Conservation (phyloP, 192 early-diverging fungal species). For the Podila horticola region DNA sequence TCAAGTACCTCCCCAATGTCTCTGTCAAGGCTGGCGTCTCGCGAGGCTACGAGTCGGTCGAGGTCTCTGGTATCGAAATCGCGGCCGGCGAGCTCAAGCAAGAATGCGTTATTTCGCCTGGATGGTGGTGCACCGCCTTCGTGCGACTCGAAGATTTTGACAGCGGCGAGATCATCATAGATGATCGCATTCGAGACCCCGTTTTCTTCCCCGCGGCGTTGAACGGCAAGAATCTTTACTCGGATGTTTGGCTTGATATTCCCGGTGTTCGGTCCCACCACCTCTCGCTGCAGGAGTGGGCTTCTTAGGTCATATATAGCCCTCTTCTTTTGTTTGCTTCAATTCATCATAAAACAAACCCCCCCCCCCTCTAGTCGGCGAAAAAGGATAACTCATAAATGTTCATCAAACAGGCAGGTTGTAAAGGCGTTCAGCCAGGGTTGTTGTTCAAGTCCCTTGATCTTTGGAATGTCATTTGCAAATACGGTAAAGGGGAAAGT, state of each 20-base stretch:
- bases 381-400: no score
- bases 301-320: no score
- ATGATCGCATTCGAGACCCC: conserved; percentile 2
- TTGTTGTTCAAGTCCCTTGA: no score
- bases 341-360: no score
- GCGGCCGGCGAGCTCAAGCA: conserved; percentile 6
- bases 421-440: no score
- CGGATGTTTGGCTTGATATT: conserved; percentile 11
- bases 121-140: conserved; percentile 15
- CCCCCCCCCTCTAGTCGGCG: no score
- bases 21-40: conserved; percentile 14
- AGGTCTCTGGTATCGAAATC: conserved; percentile 10
- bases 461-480: no score
- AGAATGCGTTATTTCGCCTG: conserved; percentile 21
- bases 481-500: no score
- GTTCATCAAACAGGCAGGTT: no score
- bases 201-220: conserved; percentile 18
- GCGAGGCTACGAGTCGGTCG: conserved; percentile 4
- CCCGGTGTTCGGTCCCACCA: no score
- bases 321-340: no score
- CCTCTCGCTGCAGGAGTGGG: no score
- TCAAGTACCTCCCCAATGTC: conserved; percentile 14
- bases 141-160: conserved; percentile 11
- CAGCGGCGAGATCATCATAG: conserved; percentile 2
- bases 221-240: conserved; percentile 17